Base-by-base conservation (phyloP, 148 eudicot species). In the Euryodendron excelsum region DNA sequence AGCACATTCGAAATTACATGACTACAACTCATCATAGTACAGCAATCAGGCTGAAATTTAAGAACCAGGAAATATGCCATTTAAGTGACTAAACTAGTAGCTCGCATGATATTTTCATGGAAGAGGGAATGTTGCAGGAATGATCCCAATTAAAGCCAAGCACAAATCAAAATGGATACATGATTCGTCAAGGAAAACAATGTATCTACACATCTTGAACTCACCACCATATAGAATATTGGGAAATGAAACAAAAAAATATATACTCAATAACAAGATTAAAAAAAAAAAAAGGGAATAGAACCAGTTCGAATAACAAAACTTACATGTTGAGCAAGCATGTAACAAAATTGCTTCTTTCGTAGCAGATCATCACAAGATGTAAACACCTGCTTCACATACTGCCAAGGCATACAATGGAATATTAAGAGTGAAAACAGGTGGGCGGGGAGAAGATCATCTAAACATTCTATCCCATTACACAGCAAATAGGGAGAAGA, bases 281-380 rank as follows among this genome's bases (percentile, higher is more conserved):
- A 64, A 39, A 47, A 41, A 23, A 58, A 55, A n/a, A n/a, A n/a
- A n/a, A n/a, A n/a, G n/a, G 4, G 11, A 67, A 30, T n/a, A 27
- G 18, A 79, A 63, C 55, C 18, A 56, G 37, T 30, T 79, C n/a
- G 52, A 55, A 55, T 28, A n/a, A 69, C 33, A 71, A 50, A 4
- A 86, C 96, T 91, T 88, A 95, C 99, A 81, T 91, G 99, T 41
- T 94, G 93, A 68, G 90, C 98, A 76, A 96, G 91, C 73, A 96
- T 96, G 89, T 86, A 96, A 80, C 97, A 88, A 68, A 96, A 93
- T 75, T 96, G 98, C 84, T 89, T 89, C 89, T 89, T 93, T 80
- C 56, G 77, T 75, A 81, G 80, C 60, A 82, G 80, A 84, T 96
- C 98, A 74, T 80, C 62, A 73, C 98, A 96, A n/a, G 87, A 73